Evolutionary conservation across 352 stramenopile genomes (phyloP).

Genomic region (Phytophthora meadii): DNA sequence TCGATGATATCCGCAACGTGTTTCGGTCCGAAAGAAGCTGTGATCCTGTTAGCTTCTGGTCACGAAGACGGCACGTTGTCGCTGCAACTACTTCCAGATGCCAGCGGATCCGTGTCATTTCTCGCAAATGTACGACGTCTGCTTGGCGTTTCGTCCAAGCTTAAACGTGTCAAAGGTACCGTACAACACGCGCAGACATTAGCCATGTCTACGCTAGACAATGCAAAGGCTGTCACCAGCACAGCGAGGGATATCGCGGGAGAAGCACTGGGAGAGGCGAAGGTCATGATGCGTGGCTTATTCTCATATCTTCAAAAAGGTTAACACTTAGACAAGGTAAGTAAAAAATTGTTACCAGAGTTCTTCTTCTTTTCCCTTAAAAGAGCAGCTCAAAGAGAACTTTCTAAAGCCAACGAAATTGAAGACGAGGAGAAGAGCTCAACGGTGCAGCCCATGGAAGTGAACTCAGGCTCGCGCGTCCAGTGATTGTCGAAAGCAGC

Average conservation of each 20-base stretch:
- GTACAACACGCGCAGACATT: conserved; percentile 90
- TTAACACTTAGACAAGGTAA: conserved; percentile 11
- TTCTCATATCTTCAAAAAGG: conserved; percentile 71
- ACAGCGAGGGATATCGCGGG: conserved; percentile 87
- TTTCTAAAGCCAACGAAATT: too few species aligned
- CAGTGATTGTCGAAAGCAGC: too few species aligned
- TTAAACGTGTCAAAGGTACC: conserved; percentile 89
- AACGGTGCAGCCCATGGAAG: too few species aligned
- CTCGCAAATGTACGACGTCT: conserved; percentile 74
- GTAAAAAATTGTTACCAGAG: not conserved
- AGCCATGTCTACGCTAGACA: conserved; percentile 82
- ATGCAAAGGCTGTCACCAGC: conserved; percentile 82
- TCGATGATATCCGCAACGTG: conserved; percentile 64
- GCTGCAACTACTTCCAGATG: conserved; percentile 82
- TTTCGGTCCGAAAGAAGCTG: conserved; percentile 79
- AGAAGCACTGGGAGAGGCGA: conserved; percentile 84
- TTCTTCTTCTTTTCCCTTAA: too few species aligned
- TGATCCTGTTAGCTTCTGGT: conserved; percentile 74
- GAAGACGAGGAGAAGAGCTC: too few species aligned
- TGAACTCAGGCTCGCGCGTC: too few species aligned
- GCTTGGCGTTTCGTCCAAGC: conserved; percentile 79
- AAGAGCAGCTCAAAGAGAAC: too few species aligned
- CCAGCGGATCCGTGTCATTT: conserved; percentile 80
- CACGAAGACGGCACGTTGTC: conserved; percentile 79
- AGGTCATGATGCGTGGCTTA: conserved; percentile 82